Conservation (phyloP, 169 alveolate species). For the Ichthyophthirius multifiliis region DNA sequence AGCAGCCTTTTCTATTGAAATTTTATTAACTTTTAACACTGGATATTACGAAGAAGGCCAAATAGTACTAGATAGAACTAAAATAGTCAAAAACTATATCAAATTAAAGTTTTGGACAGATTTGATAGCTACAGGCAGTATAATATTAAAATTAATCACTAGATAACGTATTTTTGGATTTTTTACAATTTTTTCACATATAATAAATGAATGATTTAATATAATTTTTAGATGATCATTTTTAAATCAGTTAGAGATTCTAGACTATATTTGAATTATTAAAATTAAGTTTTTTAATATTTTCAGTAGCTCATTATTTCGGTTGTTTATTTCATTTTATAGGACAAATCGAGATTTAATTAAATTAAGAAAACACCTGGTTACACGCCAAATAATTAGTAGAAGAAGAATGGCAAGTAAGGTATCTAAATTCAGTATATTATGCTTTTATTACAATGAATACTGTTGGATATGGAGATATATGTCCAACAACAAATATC, state of each 20-base stretch:
- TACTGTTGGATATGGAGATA: slow-evolving; percentile 44
- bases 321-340: background rate
- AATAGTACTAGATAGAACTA: background rate
- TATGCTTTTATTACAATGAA: slow-evolving; percentile 23
- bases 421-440: slow-evolving; percentile 15
- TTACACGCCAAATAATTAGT: background rate
- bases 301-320: background rate
- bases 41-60: background rate
- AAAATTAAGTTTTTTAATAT: background rate
- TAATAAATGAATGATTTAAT: background rate
- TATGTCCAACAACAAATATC: slow-evolving; percentile 2
- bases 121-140: background rate
- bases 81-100: background rate
- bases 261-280: background rate
- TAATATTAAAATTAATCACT: background rate
- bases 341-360: background rate
- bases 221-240: slow-evolving; percentile 8
- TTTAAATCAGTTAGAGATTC: slow-evolving; percentile 22
- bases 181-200: background rate
- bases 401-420: slow-evolving; percentile 10
- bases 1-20: background rate
- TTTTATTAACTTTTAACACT: background rate
- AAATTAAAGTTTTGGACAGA: slow-evolving; percentile 2
- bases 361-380: background rate
- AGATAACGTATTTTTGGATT: background rate